Evolutionary conservation across 2,329 filamentous ascomycete genomes (phyloP).

Genomic region (Mycosphaerella arachidis): DNA sequence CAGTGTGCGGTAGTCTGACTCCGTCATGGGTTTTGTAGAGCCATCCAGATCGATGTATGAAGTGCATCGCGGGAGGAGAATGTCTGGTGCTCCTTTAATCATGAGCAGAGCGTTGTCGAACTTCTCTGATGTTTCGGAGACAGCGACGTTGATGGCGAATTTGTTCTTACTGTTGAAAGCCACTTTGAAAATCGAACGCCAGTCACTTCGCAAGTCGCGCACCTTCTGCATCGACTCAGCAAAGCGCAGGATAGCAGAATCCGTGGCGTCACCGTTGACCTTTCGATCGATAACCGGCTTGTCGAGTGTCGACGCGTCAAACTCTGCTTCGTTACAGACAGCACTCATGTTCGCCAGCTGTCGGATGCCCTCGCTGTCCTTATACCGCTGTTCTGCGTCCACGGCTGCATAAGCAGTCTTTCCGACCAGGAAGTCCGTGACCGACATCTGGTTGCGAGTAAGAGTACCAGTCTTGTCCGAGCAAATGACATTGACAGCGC

Average conservation of each 20-base stretch:
- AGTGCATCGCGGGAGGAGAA: constrained; percentile 61
- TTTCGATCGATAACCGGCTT: constrained; percentile 57
- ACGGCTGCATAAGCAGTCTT: constrained; percentile 45
- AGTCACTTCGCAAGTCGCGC: constrained; percentile 55
- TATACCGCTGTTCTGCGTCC: constrained; percentile 45
- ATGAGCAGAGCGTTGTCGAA: constrained; percentile 50
- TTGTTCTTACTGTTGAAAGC: constrained; percentile 80
- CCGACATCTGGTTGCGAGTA: constrained; percentile 44
- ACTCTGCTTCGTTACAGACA: constrained; percentile 71
- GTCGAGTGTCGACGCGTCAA: constrained; percentile 61
- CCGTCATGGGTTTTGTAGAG: constrained; percentile 48
- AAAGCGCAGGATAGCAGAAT: constrained; percentile 68
- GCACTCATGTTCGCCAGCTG: constrained; percentile 60
- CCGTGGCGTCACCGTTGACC: constrained; percentile 71
- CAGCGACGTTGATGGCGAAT: constrained; percentile 66
- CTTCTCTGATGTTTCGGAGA: constrained; percentile 27
- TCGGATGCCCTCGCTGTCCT: constrained; percentile 39
- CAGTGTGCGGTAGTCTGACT: constrained; percentile 51
- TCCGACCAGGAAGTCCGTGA: constrained; percentile 64
- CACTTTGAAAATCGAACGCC: constrained; percentile 63
- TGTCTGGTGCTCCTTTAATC: constrained; percentile 76
- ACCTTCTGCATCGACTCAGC: constrained; percentile 62
- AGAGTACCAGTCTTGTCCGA: constrained; percentile 74
- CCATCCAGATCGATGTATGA: constrained; percentile 55
- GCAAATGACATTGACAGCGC: constrained; percentile 67